These are phyloP conservation scores for Wickerhamiella musiphila DNA, from an alignment of 805 yeast species.

Conservation along the genomic window DNA sequence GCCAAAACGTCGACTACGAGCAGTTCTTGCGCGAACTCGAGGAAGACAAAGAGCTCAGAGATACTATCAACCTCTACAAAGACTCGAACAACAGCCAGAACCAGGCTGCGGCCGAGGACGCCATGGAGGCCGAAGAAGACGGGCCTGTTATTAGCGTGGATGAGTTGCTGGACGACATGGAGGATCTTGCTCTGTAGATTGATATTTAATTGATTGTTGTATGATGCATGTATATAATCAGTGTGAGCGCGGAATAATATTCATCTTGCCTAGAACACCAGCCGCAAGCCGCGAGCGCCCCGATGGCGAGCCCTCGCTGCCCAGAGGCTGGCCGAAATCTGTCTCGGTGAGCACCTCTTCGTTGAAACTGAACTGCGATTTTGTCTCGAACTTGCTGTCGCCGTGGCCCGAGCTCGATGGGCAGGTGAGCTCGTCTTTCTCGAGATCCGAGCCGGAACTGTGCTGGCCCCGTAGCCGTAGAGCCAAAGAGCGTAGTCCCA, in stretches of 20 bases:
- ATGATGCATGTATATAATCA: not conserved
- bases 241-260: not conserved
- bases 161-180: conserved; percentile 86
- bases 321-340: too few relatives aligned
- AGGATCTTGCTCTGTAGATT: conserved; percentile 17
- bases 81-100: conserved; percentile 23
- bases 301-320: too few relatives aligned
- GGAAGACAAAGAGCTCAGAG: conserved; percentile 90
- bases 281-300: too few relatives aligned
- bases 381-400: too few relatives aligned
- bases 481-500: too few relatives aligned
- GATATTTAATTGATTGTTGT: not conserved
- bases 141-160: conserved; percentile 82
- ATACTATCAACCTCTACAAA: conserved; percentile 76
- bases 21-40: conserved; percentile 91
- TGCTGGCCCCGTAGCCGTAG: too few relatives aligned
- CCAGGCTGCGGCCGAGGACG: conserved; percentile 18
- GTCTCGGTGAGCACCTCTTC: too few relatives aligned
- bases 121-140: conserved; percentile 46
- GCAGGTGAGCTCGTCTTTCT: too few relatives aligned
- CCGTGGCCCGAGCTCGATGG: too few relatives aligned
- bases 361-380: too few relatives aligned
- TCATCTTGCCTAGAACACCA: not conserved
- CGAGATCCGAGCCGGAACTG: too few relatives aligned
- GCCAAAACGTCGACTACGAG: conserved; percentile 90